Evolutionary conservation across 176 grass and related monocot genomes (phyloP).

Genomic region (Microstegium vimineum): DNA sequence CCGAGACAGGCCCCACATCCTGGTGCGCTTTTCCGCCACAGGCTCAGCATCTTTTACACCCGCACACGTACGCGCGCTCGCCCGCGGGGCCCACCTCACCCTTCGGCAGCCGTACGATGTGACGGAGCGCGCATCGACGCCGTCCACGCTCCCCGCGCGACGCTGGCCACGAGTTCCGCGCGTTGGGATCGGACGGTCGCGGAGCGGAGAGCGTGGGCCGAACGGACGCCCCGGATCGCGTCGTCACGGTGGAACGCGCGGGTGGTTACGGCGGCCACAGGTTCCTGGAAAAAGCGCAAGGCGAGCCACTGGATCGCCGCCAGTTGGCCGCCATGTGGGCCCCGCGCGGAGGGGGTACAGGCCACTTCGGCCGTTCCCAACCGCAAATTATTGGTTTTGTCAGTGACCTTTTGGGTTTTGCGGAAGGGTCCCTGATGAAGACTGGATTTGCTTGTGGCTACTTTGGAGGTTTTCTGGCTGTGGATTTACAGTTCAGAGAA

Average conservation of each 20-base stretch:
- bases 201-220: not conserved
- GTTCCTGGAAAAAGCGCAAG: conserved; percentile 55
- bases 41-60: not conserved
- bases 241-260: not conserved
- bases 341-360: not conserved
- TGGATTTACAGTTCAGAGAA: not conserved
- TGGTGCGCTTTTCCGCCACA: conserved; percentile 60
- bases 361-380: not conserved
- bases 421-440: not conserved
- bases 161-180: conserved; percentile 36
- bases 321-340: conserved; percentile 43
- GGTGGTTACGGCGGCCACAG: conserved; percentile 24
- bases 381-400: conserved; percentile 34
- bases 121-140: not conserved
- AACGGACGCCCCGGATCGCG: not conserved
- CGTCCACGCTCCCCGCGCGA: not conserved
- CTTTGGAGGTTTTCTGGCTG: not conserved
- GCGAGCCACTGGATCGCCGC: conserved; percentile 29
- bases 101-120: not conserved
- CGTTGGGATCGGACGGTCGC: not conserved
- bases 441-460: not conserved
- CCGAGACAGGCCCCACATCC: conserved; percentile 24
- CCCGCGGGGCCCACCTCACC: not conserved
- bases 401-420: conserved; percentile 12
- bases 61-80: too few relatives aligned